Conservation (phyloP, 2,329 filamentous ascomycete genomes). For the Diaporthe batatas region DNA sequence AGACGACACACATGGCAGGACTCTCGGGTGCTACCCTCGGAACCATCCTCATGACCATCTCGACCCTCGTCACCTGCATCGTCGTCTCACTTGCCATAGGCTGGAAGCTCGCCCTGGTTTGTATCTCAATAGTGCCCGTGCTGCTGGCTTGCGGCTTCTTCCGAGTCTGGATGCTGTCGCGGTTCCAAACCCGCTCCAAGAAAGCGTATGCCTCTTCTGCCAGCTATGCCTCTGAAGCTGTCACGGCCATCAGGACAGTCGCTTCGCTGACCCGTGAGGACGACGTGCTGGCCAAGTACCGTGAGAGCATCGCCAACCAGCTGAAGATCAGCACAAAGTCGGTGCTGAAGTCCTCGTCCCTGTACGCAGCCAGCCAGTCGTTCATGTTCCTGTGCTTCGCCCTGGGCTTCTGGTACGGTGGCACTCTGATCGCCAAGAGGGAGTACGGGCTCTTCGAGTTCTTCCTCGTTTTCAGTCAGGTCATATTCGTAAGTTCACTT, state of each 20-base stretch:
- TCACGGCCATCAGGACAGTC: slow-evolving; percentile 93
- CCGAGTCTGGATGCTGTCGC: slow-evolving; percentile 75
- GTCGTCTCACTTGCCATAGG: slow-evolving; percentile 58
- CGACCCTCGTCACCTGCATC: slow-evolving; percentile 83
- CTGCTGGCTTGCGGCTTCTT: slow-evolving; percentile 57
- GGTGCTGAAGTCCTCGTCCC: slow-evolving; percentile 79
- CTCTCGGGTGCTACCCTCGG: slow-evolving; percentile 90
- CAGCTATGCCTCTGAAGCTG: slow-evolving; percentile 91
- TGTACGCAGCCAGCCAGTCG: slow-evolving; percentile 89
- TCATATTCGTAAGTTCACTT: no score
- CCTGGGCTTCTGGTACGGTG: slow-evolving; percentile 94
- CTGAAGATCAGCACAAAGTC: slow-evolving; percentile 77
- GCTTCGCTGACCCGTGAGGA: slow-evolving; percentile 89
- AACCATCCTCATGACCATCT: slow-evolving; percentile 83
- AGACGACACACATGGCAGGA: slow-evolving; percentile 89
- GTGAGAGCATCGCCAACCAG: slow-evolving; percentile 74
- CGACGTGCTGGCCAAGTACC: slow-evolving; percentile 83
- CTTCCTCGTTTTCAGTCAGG: no score
- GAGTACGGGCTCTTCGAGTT: slow-evolving; percentile 89
- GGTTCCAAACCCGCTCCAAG: slow-evolving; percentile 85
- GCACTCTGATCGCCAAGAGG: slow-evolving; percentile 75
- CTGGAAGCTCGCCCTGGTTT: slow-evolving; percentile 60
- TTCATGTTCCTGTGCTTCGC: slow-evolving; percentile 87
- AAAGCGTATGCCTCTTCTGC: slow-evolving; percentile 84
- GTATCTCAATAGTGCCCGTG: slow-evolving; percentile 55